A percentile compares a stretch with the other conserved stretches of the same genome.
Evolutionary conservation across 1,284 basidiomycete species (phyloP).

Genomic region (Moesziomyces sp.): DNA sequence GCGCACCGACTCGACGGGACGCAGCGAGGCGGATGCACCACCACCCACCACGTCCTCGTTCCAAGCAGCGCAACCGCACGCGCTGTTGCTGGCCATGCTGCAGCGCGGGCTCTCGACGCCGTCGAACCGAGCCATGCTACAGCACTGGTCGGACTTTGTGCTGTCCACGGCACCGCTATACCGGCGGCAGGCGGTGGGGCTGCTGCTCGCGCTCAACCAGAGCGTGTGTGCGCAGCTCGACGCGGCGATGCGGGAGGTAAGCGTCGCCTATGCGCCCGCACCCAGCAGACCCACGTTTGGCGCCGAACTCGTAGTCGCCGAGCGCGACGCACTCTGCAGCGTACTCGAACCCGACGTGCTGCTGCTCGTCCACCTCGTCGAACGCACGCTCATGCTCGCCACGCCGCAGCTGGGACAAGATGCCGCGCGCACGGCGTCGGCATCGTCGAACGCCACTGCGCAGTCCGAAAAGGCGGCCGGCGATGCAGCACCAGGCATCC

Average conservation of each 20-base stretch:
- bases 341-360: conserved; percentile 50
- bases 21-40: conserved; percentile 12
- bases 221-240: conserved; percentile 82
- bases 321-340: conserved; percentile 22
- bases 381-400: conserved; percentile 46
- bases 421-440: neutral
- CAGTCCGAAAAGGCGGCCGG: conserved; percentile 8
- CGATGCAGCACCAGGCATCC: conserved; percentile 24
- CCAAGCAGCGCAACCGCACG: conserved; percentile 43
- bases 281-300: conserved; percentile 35
- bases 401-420: conserved; percentile 1
- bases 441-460: neutral
- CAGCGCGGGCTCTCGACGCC: conserved; percentile 80
- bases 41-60: neutral
- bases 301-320: conserved; percentile 33
- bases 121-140: conserved; percentile 81
- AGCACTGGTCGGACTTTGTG: conserved; percentile 97
- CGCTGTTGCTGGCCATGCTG: conserved; percentile 80
- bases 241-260: conserved; percentile 73
- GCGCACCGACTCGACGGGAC: conserved; percentile 15
- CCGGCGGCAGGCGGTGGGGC: conserved; percentile 76
- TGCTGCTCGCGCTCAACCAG: conserved; percentile 82
- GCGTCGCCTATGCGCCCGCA: conserved; percentile 58
- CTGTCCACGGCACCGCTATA: conserved; percentile 88
- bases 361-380: conserved; percentile 53